Percentiles rank a stretch among this genome's conserved stretches.
Evolutionary conservation across 1,284 basidiomycete species (phyloP).

Genomic region (Sporisorium iseilematis-ciliati): DNA sequence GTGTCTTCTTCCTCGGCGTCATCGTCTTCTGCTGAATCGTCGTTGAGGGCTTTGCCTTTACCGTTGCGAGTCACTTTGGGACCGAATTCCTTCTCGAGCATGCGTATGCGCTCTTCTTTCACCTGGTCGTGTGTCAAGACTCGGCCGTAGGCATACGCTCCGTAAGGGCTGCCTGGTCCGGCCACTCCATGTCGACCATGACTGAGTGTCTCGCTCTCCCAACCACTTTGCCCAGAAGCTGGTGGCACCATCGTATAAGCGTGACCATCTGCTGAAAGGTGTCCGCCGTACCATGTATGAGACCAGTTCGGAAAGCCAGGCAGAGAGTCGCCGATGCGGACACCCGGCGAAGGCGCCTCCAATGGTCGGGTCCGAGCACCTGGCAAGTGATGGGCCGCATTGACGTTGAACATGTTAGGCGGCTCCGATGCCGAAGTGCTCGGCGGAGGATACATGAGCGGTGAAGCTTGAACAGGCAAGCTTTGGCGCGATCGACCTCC

Average conservation of each 20-base stretch:
- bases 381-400: conserved; percentile 50
- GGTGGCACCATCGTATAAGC: conserved; percentile 60
- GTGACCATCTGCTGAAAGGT: conserved; percentile 61
- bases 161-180: conserved; percentile 7
- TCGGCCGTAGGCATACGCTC: conserved; percentile 24
- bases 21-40: conserved; percentile 38
- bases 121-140: conserved; percentile 34
- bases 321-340: conserved; percentile 41
- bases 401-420: conserved; percentile 50
- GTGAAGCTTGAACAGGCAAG: conserved; percentile 33
- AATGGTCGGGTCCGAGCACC: conserved; percentile 16
- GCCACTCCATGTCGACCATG: conserved; percentile 14
- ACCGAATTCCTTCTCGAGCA: conserved; percentile 63
- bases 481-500: conserved; percentile 33
- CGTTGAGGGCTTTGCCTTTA: conserved; percentile 22
- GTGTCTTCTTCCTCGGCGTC: conserved; percentile 32
- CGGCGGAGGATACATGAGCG: conserved; percentile 26
- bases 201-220: conserved; percentile 60
- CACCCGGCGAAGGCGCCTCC: conserved; percentile 16
- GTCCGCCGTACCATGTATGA: conserved; percentile 61
- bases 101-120: conserved; percentile 61
- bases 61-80: conserved; percentile 45
- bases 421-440: conserved; percentile 40
- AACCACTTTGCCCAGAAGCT: conserved; percentile 52
- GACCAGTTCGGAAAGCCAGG: conserved; percentile 57